Evolutionary conservation across 495 filamentous ascomycete species (phyloP).

Genomic region (Penicillium waksmanii): DNA sequence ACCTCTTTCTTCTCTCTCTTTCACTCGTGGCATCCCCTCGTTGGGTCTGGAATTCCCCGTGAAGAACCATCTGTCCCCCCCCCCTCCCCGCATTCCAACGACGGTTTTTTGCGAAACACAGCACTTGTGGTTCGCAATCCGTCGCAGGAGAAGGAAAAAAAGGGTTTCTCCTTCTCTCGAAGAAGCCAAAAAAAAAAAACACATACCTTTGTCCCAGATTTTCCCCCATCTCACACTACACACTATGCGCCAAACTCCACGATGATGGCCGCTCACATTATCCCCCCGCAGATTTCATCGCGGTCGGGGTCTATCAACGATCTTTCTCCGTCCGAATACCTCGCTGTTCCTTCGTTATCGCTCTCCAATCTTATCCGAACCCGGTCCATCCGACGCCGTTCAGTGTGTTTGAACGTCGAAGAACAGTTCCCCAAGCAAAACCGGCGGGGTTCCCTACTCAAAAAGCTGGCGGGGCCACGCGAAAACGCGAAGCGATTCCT

Average conservation of each 20-base stretch:
- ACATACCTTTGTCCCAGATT: background rate
- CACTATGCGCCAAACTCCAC: slow-evolving; percentile 13
- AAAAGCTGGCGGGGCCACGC: slow-evolving; percentile 52
- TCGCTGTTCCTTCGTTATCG: slow-evolving; percentile 22
- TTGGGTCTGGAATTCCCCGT: slow-evolving; percentile 2
- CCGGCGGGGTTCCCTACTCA: slow-evolving; percentile 40
- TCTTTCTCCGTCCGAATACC: slow-evolving; percentile 27
- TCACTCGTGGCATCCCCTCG: background rate
- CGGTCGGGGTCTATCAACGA: slow-evolving; percentile 30
- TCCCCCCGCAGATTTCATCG: slow-evolving; percentile 33
- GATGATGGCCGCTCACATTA: slow-evolving; percentile 42
- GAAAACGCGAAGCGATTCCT: slow-evolving; percentile 56
- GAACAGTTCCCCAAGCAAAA: slow-evolving; percentile 33
- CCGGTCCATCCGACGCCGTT: slow-evolving; percentile 31
- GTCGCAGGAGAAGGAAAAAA: background rate
- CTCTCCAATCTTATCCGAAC: slow-evolving; percentile 33
- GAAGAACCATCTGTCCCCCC: slow-evolving; percentile 4
- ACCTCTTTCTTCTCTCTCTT: background rate
- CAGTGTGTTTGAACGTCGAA: slow-evolving; percentile 25
- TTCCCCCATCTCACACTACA: background rate
- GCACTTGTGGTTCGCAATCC: slow-evolving; percentile 3
- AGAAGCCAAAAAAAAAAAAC: background rate
- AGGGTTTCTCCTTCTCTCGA: background rate
- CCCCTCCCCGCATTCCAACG: slow-evolving; percentile 6
- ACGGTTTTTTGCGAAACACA: background rate